phyloP scores from a whole-genome alignment of 1,139 yeast species.

The Taphrina betulina region DNA sequence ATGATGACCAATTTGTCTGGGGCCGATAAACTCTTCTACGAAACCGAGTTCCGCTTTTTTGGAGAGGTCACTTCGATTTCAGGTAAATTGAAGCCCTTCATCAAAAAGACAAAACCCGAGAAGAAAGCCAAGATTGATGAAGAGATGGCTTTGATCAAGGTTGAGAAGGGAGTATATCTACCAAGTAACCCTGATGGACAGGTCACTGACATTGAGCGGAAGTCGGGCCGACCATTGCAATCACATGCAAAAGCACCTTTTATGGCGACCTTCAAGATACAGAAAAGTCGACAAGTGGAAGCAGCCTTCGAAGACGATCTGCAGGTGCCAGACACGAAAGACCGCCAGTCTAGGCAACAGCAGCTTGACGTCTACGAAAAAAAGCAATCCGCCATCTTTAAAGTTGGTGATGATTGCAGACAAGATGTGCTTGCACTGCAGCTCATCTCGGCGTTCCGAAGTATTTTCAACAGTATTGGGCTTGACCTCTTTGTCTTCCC shows the following conservation, averaged over 20 bases:
- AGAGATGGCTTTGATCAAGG: constrained; percentile 79
- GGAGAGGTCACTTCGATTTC: constrained; percentile 89
- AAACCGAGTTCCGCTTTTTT: constrained; percentile 84
- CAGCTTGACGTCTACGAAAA: constrained; percentile 41
- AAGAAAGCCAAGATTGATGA: constrained; percentile 95
- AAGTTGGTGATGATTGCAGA: constrained; percentile 98
- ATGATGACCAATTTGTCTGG: constrained; percentile 64
- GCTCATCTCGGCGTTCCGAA: constrained; percentile 82
- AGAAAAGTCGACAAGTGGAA: constrained; percentile 49
- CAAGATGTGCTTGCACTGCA: constrained; percentile 96
- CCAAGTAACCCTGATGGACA: constrained; percentile 97
- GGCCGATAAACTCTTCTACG: constrained; percentile 66
- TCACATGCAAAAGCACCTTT: constrained; percentile 99
- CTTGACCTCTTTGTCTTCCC: constrained; percentile 90
- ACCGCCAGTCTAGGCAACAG: constrained; percentile 43
- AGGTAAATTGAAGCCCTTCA: constrained; percentile 89
- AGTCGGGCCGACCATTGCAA: constrained; percentile 93
- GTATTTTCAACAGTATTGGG: constrained; percentile 85
- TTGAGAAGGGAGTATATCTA: constrained; percentile 81
- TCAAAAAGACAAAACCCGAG: constrained; percentile 91
- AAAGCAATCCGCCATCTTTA: constrained; percentile 96
- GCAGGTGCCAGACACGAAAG: constrained; percentile 47
- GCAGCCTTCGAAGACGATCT: constrained; percentile 26
- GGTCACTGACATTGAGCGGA: constrained; percentile 87
- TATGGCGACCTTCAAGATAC: constrained; percentile 90